These are phyloP conservation scores for Fusarium pseudocircinatum DNA, from an alignment of 2,329 filamentous ascomycete species.

Conservation along the genomic window DNA sequence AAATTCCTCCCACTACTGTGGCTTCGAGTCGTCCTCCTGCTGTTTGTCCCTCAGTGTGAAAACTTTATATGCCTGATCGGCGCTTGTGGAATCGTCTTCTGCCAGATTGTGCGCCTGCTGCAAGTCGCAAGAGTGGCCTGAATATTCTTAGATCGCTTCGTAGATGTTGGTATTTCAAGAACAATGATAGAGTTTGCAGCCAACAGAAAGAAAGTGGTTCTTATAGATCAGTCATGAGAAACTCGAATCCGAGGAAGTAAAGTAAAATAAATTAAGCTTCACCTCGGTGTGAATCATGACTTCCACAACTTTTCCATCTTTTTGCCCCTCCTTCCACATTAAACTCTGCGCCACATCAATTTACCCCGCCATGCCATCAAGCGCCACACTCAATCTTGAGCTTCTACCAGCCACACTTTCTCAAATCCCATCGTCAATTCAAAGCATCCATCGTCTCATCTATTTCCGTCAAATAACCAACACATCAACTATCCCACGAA, in stretches of 20 bases:
- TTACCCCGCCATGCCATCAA: slow-evolving; percentile 23
- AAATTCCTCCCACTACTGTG: slow-evolving; percentile 39
- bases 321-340: slow-evolving; percentile 28
- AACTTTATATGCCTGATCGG: background rate
- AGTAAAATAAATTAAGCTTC: slow-evolving; percentile 9
- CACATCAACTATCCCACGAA: slow-evolving; percentile 2
- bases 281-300: slow-evolving; percentile 34
- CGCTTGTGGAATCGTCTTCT: background rate
- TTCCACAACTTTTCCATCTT: slow-evolving; percentile 14
- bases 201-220: background rate
- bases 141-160: background rate
- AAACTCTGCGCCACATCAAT: slow-evolving; percentile 11
- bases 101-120: slow-evolving; percentile 20
- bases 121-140: background rate
- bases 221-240: background rate
- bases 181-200: background rate
- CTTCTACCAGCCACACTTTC: slow-evolving; percentile 8
- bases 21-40: slow-evolving; percentile 16
- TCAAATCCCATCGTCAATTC: background rate
- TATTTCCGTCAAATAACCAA: background rate
- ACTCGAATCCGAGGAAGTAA: background rate
- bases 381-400: slow-evolving; percentile 6
- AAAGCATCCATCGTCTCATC: background rate
- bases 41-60: background rate
- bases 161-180: background rate